Base-by-base conservation (phyloP, 805 yeast species). In the Nakazawaea populi region DNA sequence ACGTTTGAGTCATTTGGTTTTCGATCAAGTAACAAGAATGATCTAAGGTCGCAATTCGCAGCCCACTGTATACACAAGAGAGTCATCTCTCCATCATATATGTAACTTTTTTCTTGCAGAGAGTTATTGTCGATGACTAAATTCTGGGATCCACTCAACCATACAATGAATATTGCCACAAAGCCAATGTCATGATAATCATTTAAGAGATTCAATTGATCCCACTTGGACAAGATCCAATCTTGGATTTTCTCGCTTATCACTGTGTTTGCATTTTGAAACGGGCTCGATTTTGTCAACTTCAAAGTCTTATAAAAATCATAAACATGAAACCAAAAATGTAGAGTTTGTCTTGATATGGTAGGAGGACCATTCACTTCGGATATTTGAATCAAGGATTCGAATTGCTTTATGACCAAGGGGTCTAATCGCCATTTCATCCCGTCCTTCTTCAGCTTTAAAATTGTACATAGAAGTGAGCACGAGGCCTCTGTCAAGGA, bases 301-400 rank as follows among this genome's bases (percentile, higher is more conserved):
- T 66, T 67, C 18, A 69, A 61, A 2, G 60, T 60, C 35, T 64
- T 66, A 14, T 76, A 69, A 8, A 75, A 58, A 3, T 61, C 60
- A 12, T 72, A 62, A 3, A 77, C 55, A 0, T 69, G 56, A 47
- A 69, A 63, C 91, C 91, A 85, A 54, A 85, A 79, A 11, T 60
- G 55, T 31, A 80, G 64, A 4, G 85, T 67, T 45, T 74, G 79
- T 42, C 74, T 66, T 44, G 74, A 69, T 1, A 83, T 48, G 1
- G 55, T 28, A 1, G 65, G 59, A 2, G 94, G 92, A 0, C 92
- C 92, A 60, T 76, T 78, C 0, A 82, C 67, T 43, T 79, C 85
- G 0, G 87, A 67, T 5, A 77, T 60, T 37, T 82, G 85, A 44
- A 77, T 65, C 1, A 81, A 48, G 31, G 75, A 76, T 41, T 75